A percentile compares a stretch with the other conserved stretches of the same genome.
phyloP scores from a whole-genome alignment of 345 rosid genomes.

The Eutrema heterophyllum region DNA sequence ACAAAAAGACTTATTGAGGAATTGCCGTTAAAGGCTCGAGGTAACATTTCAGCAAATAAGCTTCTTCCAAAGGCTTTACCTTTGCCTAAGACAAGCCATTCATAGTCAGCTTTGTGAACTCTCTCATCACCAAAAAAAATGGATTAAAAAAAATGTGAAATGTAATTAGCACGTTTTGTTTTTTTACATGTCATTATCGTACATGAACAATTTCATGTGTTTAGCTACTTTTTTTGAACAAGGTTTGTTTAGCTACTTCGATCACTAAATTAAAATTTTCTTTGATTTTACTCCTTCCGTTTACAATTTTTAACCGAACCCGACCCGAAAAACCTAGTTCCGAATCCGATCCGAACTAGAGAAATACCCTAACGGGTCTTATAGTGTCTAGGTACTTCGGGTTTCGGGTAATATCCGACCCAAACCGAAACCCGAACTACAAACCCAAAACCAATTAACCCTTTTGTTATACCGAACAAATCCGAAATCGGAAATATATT shows the following conservation, averaged over 20 bases:
- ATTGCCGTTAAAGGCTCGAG: conserved; percentile 51
- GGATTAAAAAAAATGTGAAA: neutral
- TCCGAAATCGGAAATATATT: no score
- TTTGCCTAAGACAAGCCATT: conserved; percentile 28
- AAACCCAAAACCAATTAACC: no score
- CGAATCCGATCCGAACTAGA: no score
- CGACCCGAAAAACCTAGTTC: no score
- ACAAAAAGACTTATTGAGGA: conserved; percentile 52
- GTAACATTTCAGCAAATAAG: conserved; percentile 30
- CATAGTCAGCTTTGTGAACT: neutral
- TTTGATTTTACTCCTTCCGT: neutral
- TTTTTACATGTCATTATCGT: no score
- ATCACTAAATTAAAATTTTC: neutral
- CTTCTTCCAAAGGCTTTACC: conserved; percentile 42
- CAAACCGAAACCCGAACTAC: no score
- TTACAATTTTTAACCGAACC: no score
- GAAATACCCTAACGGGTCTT: no score
- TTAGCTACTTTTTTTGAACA: neutral
- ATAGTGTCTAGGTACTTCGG: no score
- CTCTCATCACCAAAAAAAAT: neutral
- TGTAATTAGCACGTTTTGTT: no score
- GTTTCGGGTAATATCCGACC: no score
- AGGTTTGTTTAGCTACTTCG: neutral
- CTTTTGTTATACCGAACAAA: no score
- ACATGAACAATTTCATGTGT: neutral